Base-by-base conservation (phyloP, 2,329 filamentous ascomycete species). In the Colletotrichum orbiculare region DNA sequence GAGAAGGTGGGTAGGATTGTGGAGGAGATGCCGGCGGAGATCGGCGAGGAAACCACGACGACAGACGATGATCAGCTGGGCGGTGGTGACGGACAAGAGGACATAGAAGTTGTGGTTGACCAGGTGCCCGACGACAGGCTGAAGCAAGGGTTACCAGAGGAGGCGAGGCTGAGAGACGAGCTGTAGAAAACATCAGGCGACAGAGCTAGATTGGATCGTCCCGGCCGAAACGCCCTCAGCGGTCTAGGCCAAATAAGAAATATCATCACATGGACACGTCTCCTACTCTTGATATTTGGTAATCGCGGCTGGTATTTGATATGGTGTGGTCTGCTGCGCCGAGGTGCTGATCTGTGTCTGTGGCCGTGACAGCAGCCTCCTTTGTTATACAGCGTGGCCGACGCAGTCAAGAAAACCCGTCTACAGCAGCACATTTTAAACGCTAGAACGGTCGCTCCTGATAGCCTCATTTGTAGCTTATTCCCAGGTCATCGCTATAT, bases 1-100 rank as follows among this genome's bases (percentile, higher is more conserved):
- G 85, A 87, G 41, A 75, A 86, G 67, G 79, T 92, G 17, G 83
- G 82, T 41, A 83, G 80, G 71, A 82, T 87, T 48, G 80, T 89
- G 50, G 82, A 66, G 39, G 69, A 71, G 34, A 71, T 66, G 38
- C 56, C 56, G 37, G 46, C 45, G 38, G 66, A 69, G 59, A 58
- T 62, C 52, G 62, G 60, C 43, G 60, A 64, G 12, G 64, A 66
- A 46, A 15, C 7, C 25, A 64, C 53, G 15, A 38, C n/a, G 25
- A 11, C 34, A 6, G 39, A 45, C 38, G 54, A 43, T 2, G 38
- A 35, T 10, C 45, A 49, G 25, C 25, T 25, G 25, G 25, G 25
- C 35, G 42, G 13, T 37, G 35, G 38, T 38, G 11, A 37, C 38
- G 70, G 65, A 66, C 69, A 71, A 64, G 67, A 71, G 71, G 70